phyloP scores from a whole-genome alignment of 2,329 filamentous ascomycete genomes.

The Cercospora sesami region DNA sequence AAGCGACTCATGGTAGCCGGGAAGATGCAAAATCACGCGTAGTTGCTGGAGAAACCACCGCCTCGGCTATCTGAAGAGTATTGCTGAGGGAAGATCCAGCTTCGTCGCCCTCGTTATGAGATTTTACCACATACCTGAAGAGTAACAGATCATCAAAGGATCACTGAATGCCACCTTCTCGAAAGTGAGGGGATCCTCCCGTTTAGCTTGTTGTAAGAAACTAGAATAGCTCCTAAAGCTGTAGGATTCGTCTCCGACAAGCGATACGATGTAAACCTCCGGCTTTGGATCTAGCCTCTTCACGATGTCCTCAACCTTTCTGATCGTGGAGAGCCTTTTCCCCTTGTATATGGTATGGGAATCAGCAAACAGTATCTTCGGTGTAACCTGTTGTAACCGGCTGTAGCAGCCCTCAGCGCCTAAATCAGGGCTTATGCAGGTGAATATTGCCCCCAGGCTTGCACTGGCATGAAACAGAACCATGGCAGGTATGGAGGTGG shows the following conservation, averaged over 20 bases:
- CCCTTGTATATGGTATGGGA: conserved; percentile 45
- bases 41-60: no score
- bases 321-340: conserved; percentile 37
- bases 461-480: conserved; percentile 45
- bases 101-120: background rate
- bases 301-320: conserved; percentile 40
- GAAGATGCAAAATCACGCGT: no score
- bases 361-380: conserved; percentile 46
- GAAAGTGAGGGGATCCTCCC: conserved; percentile 40
- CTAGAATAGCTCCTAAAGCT: conserved; percentile 34
- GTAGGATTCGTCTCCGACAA: conserved; percentile 23
- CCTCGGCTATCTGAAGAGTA: background rate
- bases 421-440: conserved; percentile 48
- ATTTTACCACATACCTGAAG: conserved; percentile 30
- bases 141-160: conserved; percentile 49
- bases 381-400: conserved; percentile 44
- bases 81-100: background rate
- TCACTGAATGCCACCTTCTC: conserved; percentile 44
- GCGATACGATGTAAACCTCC: conserved; percentile 34
- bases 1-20: no score
- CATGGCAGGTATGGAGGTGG: conserved; percentile 47
- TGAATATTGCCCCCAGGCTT: conserved; percentile 48
- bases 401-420: conserved; percentile 42
- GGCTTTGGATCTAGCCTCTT: conserved; percentile 34
- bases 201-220: conserved; percentile 39